These are phyloP conservation scores for Coffea canephora DNA, from an alignment of 257 asterid species.

Conservation along the genomic window DNA sequence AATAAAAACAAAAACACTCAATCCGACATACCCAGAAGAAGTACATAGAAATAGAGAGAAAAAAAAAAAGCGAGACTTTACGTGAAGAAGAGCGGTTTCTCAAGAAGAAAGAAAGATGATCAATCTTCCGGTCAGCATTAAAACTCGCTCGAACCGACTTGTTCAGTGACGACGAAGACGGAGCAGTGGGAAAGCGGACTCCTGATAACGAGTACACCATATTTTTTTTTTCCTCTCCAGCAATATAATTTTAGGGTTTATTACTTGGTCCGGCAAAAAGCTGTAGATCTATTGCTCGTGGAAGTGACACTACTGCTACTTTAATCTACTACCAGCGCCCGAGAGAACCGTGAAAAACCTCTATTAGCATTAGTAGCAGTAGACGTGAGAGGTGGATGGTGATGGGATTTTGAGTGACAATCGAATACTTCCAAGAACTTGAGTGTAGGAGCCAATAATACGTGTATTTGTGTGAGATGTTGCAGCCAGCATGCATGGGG, in stretches of 20 bases:
- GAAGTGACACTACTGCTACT: not conserved
- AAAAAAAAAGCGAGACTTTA: conserved; percentile 15
- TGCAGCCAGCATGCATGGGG: not conserved
- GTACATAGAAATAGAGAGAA: too few relatives aligned
- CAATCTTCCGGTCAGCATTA: conserved; percentile 28
- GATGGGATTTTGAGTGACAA: too few relatives aligned
- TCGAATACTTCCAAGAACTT: not conserved
- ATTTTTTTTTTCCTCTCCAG: not conserved
- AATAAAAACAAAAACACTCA: not conserved
- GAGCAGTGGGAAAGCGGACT: conserved; percentile 53
- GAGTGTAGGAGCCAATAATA: not conserved
- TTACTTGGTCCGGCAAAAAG: not conserved
- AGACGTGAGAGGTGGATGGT: too few relatives aligned
- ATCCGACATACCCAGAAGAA: not conserved
- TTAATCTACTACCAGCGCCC: not conserved
- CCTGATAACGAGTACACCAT: conserved; percentile 77
- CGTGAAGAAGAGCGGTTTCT: conserved; percentile 45
- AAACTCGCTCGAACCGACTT: conserved; percentile 41
- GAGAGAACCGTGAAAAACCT: conserved; percentile 44
- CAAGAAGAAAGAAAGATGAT: conserved; percentile 27
- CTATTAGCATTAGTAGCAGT: not conserved
- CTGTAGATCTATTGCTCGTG: conserved; percentile 1
- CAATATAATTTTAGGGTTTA: not conserved
- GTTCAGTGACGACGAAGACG: conserved; percentile 29
- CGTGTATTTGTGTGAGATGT: not conserved